Percentiles rank a stretch among this genome's conserved stretches.
Conservation (phyloP, 2,329 filamentous ascomycete species). For the Phialophora expanda region DNA sequence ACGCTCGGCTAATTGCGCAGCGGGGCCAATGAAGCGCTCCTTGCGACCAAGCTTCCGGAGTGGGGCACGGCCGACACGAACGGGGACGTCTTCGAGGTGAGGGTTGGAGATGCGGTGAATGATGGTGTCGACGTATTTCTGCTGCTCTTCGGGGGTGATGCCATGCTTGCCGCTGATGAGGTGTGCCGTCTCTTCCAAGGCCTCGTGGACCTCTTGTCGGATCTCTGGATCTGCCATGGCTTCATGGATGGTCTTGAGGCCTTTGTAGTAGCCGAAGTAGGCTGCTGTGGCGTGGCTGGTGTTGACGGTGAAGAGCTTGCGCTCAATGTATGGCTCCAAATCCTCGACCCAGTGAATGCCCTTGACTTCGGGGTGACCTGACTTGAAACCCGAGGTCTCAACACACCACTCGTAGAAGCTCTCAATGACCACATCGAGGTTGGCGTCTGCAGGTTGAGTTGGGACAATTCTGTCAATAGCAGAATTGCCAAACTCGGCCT, state of each 20-base stretch:
- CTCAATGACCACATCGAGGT: slow-evolving; percentile 92
- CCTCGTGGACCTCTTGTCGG: slow-evolving; percentile 76
- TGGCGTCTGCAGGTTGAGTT: slow-evolving; percentile 77
- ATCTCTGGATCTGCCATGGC: slow-evolving; percentile 82
- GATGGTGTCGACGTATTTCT: slow-evolving; percentile 89
- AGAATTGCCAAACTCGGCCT: slow-evolving; percentile 92
- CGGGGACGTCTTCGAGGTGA: slow-evolving; percentile 76
- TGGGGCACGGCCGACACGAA: slow-evolving; percentile 93
- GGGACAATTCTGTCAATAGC: slow-evolving; percentile 98
- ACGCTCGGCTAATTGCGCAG: slow-evolving; percentile 82
- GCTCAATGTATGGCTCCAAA: slow-evolving; percentile 94
- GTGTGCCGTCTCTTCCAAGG: slow-evolving; percentile 81
- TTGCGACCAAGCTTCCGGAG: slow-evolving; percentile 92
- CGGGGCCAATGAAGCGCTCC: slow-evolving; percentile 94
- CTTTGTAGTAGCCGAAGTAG: slow-evolving; percentile 88
- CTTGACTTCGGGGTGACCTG: slow-evolving; percentile 73
- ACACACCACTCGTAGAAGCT: slow-evolving; percentile 99
- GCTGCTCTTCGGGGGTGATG: slow-evolving; percentile 75
- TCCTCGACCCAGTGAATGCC: slow-evolving; percentile 93
- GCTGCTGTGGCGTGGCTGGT: slow-evolving; percentile 95
- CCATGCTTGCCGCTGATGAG: slow-evolving; percentile 87
- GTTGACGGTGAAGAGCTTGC: slow-evolving; percentile 99
- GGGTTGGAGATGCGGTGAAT: slow-evolving; percentile 92
- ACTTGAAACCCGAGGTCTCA: slow-evolving; percentile 81
- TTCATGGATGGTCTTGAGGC: slow-evolving; percentile 88